Evolutionary conservation across 2,329 filamentous ascomycete genomes (phyloP).

Genomic region (Chaetomiaceae sp.): DNA sequence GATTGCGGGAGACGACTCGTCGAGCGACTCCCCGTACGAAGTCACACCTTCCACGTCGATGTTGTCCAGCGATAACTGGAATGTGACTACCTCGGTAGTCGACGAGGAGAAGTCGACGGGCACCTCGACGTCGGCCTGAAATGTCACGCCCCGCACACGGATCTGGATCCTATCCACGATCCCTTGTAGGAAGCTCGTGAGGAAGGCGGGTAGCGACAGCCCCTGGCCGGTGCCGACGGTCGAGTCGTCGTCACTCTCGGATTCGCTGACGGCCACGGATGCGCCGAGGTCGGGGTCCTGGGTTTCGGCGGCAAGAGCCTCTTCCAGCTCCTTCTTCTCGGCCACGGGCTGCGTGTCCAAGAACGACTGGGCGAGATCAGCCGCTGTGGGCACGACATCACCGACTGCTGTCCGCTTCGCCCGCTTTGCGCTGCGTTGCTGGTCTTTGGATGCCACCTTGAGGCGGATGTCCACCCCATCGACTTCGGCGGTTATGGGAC

Average conservation of each 20-base stretch:
- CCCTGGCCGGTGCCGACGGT: constrained; percentile 64
- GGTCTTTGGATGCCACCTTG: constrained; percentile 43
- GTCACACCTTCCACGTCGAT: constrained; percentile 66
- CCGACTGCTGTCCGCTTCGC: constrained; percentile 27
- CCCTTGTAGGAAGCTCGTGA: constrained; percentile 68
- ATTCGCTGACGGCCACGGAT: constrained; percentile 54
- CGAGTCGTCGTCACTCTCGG: constrained; percentile 57
- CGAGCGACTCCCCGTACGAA: constrained; percentile 30
- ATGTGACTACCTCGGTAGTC: constrained; percentile 51
- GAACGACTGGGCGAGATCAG: constrained; percentile 73
- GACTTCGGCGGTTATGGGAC: constrained; percentile 75
- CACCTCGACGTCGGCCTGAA: constrained; percentile 60
- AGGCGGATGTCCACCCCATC: constrained; percentile 73
- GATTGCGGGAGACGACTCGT: constrained; percentile 32
- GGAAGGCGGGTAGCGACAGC: constrained; percentile 63
- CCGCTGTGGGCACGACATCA: constrained; percentile 57
- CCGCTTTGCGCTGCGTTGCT: constrained; percentile 21
- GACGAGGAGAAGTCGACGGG: constrained; percentile 44
- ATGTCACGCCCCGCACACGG: constrained; percentile 57
- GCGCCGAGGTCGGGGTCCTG: constrained; percentile 59
- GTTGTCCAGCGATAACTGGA: constrained; percentile 60
- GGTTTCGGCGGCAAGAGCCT: constrained; percentile 59
- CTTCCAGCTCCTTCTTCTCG: constrained; percentile 64
- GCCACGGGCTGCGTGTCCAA: constrained; percentile 63
- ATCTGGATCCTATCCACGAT: constrained; percentile 68